phyloP scores from a whole-genome alignment of 164 flowering plant species.

The Berberis thunbergii region DNA sequence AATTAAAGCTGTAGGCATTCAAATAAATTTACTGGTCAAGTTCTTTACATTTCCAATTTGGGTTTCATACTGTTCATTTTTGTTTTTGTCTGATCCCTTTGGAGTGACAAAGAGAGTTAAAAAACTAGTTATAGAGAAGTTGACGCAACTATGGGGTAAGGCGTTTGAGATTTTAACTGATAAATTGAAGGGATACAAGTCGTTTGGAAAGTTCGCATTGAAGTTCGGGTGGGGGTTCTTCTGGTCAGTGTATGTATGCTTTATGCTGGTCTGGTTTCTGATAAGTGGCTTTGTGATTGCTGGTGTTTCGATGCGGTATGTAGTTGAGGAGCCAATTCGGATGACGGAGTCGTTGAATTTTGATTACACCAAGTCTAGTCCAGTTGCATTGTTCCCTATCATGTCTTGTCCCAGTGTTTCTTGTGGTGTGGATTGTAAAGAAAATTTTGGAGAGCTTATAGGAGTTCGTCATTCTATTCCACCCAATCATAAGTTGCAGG shows the following conservation, averaged over 20 bases:
- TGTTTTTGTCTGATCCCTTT: constrained; percentile 43
- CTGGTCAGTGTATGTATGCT: constrained; percentile 55
- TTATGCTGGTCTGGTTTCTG: constrained; percentile 40
- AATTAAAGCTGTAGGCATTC: constrained; percentile 49
- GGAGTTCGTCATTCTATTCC: constrained; percentile 35
- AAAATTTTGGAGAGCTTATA: constrained; percentile 15
- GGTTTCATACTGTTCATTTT: constrained; percentile 22
- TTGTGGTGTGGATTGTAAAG: constrained; percentile 21
- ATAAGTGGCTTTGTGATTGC: constrained; percentile 41
- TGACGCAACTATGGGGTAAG: constrained; percentile 11
- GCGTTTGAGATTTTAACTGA: constrained; percentile 16
- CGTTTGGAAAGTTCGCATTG: constrained; percentile 19
- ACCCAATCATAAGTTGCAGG: constrained; percentile 46
- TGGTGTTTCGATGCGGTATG: constrained; percentile 39
- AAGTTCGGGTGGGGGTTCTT: constrained; percentile 53
- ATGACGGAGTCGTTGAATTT: constrained; percentile 52
- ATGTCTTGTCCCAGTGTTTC: constrained; percentile 20
- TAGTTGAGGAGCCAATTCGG: constrained; percentile 63
- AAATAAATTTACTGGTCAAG: constrained; percentile 30
- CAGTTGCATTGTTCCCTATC: constrained; percentile 59
- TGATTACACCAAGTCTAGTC: constrained; percentile 57
- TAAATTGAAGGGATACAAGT: constrained; percentile 21
- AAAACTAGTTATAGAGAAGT: constrained; percentile 1
- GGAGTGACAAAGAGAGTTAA: constrained; percentile 17
- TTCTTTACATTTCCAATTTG: constrained; percentile 45